These are phyloP conservation scores for Lactifluus piperatus DNA, from an alignment of 768 basidiomycete species.

Conservation along the genomic window DNA sequence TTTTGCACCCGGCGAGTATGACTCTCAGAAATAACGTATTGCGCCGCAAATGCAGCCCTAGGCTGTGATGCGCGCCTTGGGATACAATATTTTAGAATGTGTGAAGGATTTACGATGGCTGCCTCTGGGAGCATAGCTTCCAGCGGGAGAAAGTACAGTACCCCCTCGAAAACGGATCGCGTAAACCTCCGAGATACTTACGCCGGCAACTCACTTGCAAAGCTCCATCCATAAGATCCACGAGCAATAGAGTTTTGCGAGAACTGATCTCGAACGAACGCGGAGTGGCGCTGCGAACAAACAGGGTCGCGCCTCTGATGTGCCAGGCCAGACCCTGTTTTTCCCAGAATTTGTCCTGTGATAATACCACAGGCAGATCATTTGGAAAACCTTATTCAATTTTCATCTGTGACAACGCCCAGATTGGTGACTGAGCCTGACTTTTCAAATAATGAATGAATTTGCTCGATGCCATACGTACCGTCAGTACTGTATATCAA, in stretches of 20 bases:
- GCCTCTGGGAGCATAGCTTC: background rate
- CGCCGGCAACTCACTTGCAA: background rate
- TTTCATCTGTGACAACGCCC: background rate
- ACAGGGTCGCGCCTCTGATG: constrained; percentile 3
- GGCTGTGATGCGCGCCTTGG: background rate
- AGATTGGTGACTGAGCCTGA: background rate
- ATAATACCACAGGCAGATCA: background rate
- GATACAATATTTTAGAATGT: background rate
- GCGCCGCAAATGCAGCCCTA: background rate
- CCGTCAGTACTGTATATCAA: background rate
- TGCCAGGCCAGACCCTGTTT: background rate
- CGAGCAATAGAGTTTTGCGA: background rate
- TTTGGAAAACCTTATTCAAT: background rate
- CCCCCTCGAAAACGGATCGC: background rate
- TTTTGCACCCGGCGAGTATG: background rate
- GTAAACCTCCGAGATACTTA: background rate
- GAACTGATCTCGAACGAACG: background rate
- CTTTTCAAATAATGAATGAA: constrained; percentile 4
- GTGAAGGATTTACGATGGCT: background rate
- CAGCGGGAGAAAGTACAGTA: background rate
- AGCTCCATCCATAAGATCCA: background rate
- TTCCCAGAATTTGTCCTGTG: background rate
- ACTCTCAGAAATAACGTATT: background rate
- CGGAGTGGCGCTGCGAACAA: constrained; percentile 6
- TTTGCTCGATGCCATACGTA: background rate